Evolutionary conservation across 768 basidiomycete species (phyloP), one percentile per base, ranked within the genome.

Genomic region (Naganishia onofrii): DNA sequence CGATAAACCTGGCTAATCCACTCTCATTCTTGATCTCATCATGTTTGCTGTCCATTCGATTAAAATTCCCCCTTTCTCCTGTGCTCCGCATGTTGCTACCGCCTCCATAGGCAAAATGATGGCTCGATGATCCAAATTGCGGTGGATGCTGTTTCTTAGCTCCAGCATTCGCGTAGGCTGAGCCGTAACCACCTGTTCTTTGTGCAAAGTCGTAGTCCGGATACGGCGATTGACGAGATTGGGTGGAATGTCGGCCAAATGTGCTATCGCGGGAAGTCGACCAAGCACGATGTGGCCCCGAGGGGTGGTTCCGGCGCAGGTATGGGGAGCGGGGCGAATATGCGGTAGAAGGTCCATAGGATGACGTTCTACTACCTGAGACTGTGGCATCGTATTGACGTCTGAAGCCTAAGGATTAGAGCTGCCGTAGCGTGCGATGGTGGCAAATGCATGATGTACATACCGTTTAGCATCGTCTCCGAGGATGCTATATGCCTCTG

Each of bases 391-490:
- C 69, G 57, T 58, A 58, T 21, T 57, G 71, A 7, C 60, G 67
- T 38, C 67, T 68, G 55, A 1, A 31, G 32, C 54, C 15, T 17
- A 34, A 28, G 28, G 31, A 17, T 55, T 15, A 55, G 54, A n/a
- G 29, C 32, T 34, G 55, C 7, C 15, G 42, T 42, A 29, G n/a
- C 21, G 29, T 44, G 58, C 26, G 10, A 13, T 31, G 28, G n/a
- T 29, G 10, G 28, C 36, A 57, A 26, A 4, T 29, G 9, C n/a
- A 34, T 36, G 9, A 42, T 42, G 42, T 5, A 72, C 77, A 38
- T 31, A 78, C 80, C 80, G 64, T 58, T 77, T 78, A 17, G 69
- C 46, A 29, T 81, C 80, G 53, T 81, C 77, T 7, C 78, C 77
- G 19, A 81, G 68, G 5, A 75, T 69, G 28, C 73, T 71, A 68